Base-by-base conservation (phyloP, 2,329 filamentous ascomycete genomes). In the Davidsoniella eucalypti region DNA sequence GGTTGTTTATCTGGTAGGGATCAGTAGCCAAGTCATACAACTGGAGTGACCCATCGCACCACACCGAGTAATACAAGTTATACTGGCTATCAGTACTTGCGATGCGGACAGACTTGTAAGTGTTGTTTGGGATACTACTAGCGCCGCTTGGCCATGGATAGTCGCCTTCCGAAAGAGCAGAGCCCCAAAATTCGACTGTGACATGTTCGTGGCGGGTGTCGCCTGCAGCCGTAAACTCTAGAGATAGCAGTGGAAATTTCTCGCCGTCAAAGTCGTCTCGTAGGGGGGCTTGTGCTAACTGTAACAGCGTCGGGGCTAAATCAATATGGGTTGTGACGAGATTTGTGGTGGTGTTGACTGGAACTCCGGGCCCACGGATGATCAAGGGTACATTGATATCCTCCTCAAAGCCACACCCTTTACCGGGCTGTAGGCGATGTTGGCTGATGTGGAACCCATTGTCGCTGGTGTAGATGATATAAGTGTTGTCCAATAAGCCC, bases 371-470 rank as follows among this genome's bases (percentile, higher is more conserved):
- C 0, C 72, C 72, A 2, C 72, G 65, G 17, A 75, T 62, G 25
- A 71, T 63, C 14, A 75, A 54, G 0, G 72, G 72, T 2, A 76
- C 65, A 3, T 69, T 67, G 41, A 75, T 71, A 52, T 75, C 72
- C 40, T 68, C 67, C 46, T 75, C 71, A 49, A 65, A 72, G 0
- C 67, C 68, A 43, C 70, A 73, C 29, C 66, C 63, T 56, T 76
- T 75, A 0, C 72, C 72, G 1, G 71, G 70, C 3, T 65, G 66
- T 37, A 75, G 58, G 1, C 71, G 67, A 53, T 75, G 71, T 54
- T 75, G 70, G 14, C 68, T 63, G 48, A 75, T 71, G 47, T 75
- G 72, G 57, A 66, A 75, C 1, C 71, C 71, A 49, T 76, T 75
- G 55, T 75, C 72, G 0, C 66, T 64, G 0, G 69, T 69, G 57